phyloP scores from a whole-genome alignment of 805 yeast genomes.

The Debaryomyces prosopidis region DNA sequence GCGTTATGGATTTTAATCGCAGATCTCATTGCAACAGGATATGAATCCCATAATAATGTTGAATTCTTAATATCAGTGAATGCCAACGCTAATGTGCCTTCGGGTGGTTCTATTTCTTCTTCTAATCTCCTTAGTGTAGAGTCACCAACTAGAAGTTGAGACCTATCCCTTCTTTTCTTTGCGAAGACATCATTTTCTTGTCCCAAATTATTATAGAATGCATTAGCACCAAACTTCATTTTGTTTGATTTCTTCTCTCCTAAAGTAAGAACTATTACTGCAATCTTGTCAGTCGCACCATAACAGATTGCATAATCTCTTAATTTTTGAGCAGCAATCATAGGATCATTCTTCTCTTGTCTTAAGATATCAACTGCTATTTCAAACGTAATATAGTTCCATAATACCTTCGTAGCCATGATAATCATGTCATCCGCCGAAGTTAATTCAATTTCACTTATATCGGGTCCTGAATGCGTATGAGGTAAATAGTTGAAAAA shows the following conservation, averaged over 20 bases:
- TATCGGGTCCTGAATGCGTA: constrained; percentile 84
- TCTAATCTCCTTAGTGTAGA: constrained; percentile 79
- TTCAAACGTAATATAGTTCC: constrained; percentile 83
- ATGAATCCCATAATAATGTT: constrained; percentile 89
- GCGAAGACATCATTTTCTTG: constrained; percentile 34
- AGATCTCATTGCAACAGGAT: constrained; percentile 92
- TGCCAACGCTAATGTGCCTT: constrained; percentile 91
- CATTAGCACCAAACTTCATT: constrained; percentile 26
- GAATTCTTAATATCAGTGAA: constrained; percentile 97
- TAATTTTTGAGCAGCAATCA: constrained; percentile 87
- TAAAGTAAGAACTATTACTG: constrained; percentile 77
- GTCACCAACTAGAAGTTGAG: constrained; percentile 45
- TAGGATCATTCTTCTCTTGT: constrained; percentile 77
- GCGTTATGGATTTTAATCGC: constrained; percentile 94
- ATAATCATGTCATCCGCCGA: constrained; percentile 81
- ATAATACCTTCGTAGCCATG: constrained; percentile 77
- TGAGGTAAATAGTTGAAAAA: constrained; percentile 84
- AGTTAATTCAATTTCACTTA: constrained; percentile 58
- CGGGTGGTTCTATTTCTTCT: constrained; percentile 91
- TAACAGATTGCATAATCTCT: constrained; percentile 94
- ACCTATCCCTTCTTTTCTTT: constrained; percentile 50
- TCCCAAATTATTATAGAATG: constrained; percentile 39
- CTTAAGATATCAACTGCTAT: constrained; percentile 89
- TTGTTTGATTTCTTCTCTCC: constrained; percentile 47
- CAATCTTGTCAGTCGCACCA: constrained; percentile 77